Evolutionary conservation across 768 basidiomycete genomes (phyloP).

Genomic region (Crassisporium funariophilum): DNA sequence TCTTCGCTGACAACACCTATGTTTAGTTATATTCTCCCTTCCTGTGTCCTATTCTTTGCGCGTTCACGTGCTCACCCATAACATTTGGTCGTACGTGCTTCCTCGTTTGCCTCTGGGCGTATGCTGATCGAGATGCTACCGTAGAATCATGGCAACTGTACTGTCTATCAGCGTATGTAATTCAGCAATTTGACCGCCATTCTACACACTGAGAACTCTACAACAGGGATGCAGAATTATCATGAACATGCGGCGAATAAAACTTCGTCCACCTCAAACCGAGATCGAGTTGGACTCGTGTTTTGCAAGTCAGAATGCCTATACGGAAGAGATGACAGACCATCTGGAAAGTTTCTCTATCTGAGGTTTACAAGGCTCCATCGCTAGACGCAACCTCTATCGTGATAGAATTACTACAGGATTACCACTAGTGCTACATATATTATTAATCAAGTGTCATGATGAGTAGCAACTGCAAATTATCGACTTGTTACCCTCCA

Average conservation of each 20-base stretch:
- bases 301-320: neutral
- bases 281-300: conserved; percentile 7
- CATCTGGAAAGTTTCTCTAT: no score
- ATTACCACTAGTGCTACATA: no score
- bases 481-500: no score
- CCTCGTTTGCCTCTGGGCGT: neutral
- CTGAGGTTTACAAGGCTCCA: no score
- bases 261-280: conserved; percentile 3
- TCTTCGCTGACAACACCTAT: neutral
- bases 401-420: no score
- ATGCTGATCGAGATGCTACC: neutral
- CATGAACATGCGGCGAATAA: conserved; percentile 16
- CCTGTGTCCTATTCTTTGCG: conserved; percentile 8
- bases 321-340: neutral
- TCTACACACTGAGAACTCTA: neutral
- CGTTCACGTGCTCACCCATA: conserved; percentile 13
- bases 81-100: conserved; percentile 12
- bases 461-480: no score
- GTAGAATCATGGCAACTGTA: neutral
- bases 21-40: conserved; percentile 6
- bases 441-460: no score
- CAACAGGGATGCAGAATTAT: conserved; percentile 12
- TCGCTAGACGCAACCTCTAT: no score
- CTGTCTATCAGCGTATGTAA: conserved; percentile 2
- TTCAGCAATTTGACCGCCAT: neutral